Conservation (phyloP, 768 basidiomycete genomes). For the Termitomyces bulborhizus region DNA sequence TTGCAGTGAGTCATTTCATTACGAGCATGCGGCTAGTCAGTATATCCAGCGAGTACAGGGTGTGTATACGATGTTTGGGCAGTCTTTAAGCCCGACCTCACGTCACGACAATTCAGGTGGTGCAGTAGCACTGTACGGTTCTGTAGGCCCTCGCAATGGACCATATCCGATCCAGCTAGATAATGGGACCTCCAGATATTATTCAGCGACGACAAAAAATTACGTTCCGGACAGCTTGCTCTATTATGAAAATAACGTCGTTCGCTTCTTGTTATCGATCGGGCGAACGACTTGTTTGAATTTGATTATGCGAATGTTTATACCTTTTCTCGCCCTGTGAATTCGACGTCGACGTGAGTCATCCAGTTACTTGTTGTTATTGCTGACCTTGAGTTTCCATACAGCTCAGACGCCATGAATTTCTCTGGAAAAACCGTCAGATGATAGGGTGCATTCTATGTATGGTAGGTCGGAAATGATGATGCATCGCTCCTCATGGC, state of each 20-base stretch:
- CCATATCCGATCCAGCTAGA: slow-evolving; percentile 4
- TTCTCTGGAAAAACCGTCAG: not conserved
- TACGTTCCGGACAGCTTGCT: not conserved
- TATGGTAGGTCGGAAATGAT: not conserved
- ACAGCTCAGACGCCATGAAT: not conserved
- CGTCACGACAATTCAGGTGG: not conserved
- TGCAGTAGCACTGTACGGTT: slow-evolving; percentile 7
- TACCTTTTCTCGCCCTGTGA: not conserved
- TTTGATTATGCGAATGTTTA: not conserved
- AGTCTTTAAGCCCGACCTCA: not conserved
- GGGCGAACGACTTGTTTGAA: not conserved
- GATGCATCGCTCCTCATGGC: not conserved
- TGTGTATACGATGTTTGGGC: not conserved
- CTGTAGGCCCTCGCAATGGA: slow-evolving; percentile 6
- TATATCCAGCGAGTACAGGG: not conserved
- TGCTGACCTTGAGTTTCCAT: not conserved
- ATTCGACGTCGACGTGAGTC: not conserved
- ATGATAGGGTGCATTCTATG: not conserved
- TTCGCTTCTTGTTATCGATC: not conserved
- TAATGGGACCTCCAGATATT: not conserved
- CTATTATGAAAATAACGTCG: not conserved
- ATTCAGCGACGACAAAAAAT: not conserved
- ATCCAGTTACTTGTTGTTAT: not conserved
- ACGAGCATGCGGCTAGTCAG: too few relatives aligned
- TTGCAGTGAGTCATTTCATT: not conserved